A percentile compares a stretch with the other conserved stretches of the same genome.
Evolutionary conservation across 345 rosid species (phyloP).

Genomic region (Nephelium lappaceum): DNA sequence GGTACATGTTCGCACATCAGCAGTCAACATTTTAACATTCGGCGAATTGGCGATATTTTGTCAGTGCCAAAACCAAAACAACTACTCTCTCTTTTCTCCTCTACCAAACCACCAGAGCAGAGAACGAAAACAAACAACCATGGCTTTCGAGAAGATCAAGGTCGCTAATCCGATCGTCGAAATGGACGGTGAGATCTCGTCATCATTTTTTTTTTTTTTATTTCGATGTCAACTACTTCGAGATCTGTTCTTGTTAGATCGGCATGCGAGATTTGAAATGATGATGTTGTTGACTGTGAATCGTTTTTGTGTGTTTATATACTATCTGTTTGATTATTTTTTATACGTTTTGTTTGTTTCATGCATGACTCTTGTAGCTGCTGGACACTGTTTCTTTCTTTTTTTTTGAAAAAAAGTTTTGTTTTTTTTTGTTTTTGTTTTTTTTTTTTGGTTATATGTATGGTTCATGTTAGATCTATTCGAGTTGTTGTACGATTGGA

Average conservation of each 20-base stretch:
- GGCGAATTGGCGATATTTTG: neutral
- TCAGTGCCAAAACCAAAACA: neutral
- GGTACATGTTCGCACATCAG: no score
- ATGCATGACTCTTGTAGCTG: neutral
- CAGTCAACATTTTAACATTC: neutral
- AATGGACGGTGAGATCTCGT: conserved; percentile 78
- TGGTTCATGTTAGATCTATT: neutral
- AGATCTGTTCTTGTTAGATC: neutral
- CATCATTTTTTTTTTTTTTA: neutral
- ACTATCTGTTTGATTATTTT: neutral
- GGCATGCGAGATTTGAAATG: neutral
- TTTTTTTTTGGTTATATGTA: neutral
- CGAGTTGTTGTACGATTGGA: neutral
- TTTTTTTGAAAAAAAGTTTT: no score
- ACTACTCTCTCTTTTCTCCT: neutral
- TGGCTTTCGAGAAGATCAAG: conserved; percentile 91
- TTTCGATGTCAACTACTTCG: neutral
- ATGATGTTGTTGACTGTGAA: neutral
- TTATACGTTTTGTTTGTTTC: neutral
- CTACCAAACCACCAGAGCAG: neutral
- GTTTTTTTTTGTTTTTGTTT: no score
- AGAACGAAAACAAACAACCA: conserved; percentile 3
- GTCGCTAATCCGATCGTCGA: conserved; percentile 93
- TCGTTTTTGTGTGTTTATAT: neutral
- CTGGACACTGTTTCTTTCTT: no score